These are phyloP conservation scores for Entomortierella beljakovae DNA, from an alignment of 192 early-diverging fungal species.

Conservation along the genomic window DNA sequence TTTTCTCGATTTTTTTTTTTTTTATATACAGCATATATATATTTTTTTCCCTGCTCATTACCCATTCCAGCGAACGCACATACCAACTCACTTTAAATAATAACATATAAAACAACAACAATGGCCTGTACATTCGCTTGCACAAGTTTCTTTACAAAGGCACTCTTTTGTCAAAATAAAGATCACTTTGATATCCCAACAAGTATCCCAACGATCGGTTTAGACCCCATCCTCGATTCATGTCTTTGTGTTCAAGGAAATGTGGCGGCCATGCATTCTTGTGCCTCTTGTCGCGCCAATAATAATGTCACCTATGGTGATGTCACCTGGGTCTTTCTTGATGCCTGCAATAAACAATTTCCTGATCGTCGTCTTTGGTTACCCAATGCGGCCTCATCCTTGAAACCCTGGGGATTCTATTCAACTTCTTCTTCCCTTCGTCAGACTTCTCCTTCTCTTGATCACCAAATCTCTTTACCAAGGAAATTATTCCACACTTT, in stretches of 20 bases:
- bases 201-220: conserved; percentile 35
- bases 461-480: neutral
- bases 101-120: neutral
- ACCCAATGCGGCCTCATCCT: neutral
- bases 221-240: conserved; percentile 40
- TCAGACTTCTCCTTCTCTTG: neutral
- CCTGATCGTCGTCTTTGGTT: conserved; percentile 25
- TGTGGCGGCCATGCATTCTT: conserved; percentile 30
- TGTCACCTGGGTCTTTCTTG: conserved; percentile 30
- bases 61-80: neutral
- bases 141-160: conserved; percentile 12
- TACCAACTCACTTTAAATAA: neutral
- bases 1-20: no score
- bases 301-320: conserved; percentile 31
- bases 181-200: conserved; percentile 43
- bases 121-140: conserved; percentile 23
- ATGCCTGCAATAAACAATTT: conserved; percentile 27
- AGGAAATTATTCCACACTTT: conserved; percentile 1
- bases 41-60: no score
- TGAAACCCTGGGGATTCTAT: conserved; percentile 5
- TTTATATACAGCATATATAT: no score
- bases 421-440: neutral
- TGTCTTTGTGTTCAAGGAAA: conserved; percentile 46
- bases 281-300: conserved; percentile 24
- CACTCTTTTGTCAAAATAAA: conserved; percentile 29